Conservation (phyloP, 1,284 basidiomycete genomes). For the Sphagnurus paluster region DNA sequence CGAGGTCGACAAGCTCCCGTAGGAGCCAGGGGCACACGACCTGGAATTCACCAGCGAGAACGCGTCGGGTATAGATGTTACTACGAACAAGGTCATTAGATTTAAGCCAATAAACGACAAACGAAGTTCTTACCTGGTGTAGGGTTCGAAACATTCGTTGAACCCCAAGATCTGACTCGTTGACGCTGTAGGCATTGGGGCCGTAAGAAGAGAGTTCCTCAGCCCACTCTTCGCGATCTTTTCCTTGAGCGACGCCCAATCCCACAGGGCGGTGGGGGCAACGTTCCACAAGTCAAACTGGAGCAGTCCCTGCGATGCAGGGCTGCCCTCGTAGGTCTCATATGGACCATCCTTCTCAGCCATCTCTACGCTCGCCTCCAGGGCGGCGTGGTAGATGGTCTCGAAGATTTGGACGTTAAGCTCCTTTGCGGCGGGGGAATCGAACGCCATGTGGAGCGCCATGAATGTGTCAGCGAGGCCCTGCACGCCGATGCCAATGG, state of each 20-base stretch:
- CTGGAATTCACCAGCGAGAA: constrained; percentile 99
- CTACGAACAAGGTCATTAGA: constrained; percentile 36
- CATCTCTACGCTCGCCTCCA: constrained; percentile 92
- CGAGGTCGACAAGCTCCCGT: constrained; percentile 93
- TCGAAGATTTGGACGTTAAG: constrained; percentile 98
- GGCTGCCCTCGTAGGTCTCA: constrained; percentile 91
- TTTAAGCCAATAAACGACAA: not conserved
- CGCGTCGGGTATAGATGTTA: constrained; percentile 98
- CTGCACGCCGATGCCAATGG: constrained; percentile 97
- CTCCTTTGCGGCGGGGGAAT: constrained; percentile 83
- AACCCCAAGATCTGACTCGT: constrained; percentile 98
- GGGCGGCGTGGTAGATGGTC: constrained; percentile 97
- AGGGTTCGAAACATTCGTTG: constrained; percentile 99
- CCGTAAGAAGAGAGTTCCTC: constrained; percentile 91
- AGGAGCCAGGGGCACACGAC: constrained; percentile 98
- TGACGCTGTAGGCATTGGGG: constrained; percentile 99
- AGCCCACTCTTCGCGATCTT: constrained; percentile 88
- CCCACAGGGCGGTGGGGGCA: constrained; percentile 92
- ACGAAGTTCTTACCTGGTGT: constrained; percentile 68
- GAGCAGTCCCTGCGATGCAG: constrained; percentile 85
- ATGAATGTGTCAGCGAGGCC: constrained; percentile 99
- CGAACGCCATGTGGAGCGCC: constrained; percentile 95
- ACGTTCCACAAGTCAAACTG: constrained; percentile 98
- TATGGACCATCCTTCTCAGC: constrained; percentile 85
- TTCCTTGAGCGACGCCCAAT: constrained; percentile 89